Evolutionary conservation across 2,329 filamentous ascomycete species (phyloP).

Genomic region (Canariomyces notabilis): DNA sequence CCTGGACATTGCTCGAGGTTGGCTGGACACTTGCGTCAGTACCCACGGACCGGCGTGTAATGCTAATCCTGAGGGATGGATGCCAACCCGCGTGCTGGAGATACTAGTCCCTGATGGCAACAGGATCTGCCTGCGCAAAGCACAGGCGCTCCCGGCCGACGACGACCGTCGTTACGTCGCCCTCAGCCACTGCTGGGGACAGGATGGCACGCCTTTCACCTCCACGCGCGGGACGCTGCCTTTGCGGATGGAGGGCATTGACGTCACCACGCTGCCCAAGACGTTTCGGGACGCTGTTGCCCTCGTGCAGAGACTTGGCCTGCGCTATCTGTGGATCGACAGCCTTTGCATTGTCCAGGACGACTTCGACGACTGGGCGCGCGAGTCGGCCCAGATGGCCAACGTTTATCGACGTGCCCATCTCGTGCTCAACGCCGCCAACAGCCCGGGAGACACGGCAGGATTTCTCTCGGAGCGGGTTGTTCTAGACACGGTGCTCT

Average conservation of each 20-base stretch:
- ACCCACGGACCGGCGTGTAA: constrained; percentile 7
- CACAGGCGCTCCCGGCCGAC: neutral
- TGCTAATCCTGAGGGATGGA: neutral
- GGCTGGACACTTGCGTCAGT: constrained; percentile 10
- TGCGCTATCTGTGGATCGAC: constrained; percentile 32
- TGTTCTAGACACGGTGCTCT: neutral
- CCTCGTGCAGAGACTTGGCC: constrained; percentile 21
- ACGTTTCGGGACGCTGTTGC: constrained; percentile 27
- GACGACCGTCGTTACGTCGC: constrained; percentile 20
- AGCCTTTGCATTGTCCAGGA: constrained; percentile 31
- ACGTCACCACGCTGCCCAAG: constrained; percentile 12
- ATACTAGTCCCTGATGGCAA: neutral
- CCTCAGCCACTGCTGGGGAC: constrained; percentile 28
- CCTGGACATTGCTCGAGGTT: constrained; percentile 4
- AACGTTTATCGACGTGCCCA: constrained; percentile 24
- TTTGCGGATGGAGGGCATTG: constrained; percentile 8
- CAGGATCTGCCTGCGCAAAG: constrained; percentile 9
- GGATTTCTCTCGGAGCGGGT: constrained; percentile 11
- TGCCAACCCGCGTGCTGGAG: constrained; percentile 13
- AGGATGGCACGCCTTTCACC: constrained; percentile 12
- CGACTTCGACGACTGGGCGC: constrained; percentile 19
- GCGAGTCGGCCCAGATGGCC: constrained; percentile 25
- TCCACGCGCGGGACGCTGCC: constrained; percentile 10
- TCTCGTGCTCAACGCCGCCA: constrained; percentile 22
- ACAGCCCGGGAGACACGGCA: constrained; percentile 2